These are phyloP conservation scores for Aspergillus sp. DNA, from an alignment of 2,329 filamentous ascomycete genomes.

Conservation along the genomic window DNA sequence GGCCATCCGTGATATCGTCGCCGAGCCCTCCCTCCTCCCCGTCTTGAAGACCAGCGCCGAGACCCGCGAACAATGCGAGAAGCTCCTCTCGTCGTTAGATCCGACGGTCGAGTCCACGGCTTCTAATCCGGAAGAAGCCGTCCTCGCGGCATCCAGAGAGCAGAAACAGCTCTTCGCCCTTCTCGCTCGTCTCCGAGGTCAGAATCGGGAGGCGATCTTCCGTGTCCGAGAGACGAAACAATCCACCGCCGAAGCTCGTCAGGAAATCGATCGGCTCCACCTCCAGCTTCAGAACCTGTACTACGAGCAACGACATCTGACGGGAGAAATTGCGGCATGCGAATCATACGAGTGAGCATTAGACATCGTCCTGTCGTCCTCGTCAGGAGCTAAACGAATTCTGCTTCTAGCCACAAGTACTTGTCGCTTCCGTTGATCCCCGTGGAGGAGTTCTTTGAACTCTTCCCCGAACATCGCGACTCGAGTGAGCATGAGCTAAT, in stretches of 20 bases:
- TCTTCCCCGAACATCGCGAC: constrained; percentile 71
- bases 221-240: constrained; percentile 81
- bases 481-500: constrained; percentile 78
- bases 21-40: constrained; percentile 62
- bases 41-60: constrained; percentile 71
- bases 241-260: constrained; percentile 78
- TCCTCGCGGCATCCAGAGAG: constrained; percentile 65
- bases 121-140: constrained; percentile 47
- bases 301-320: constrained; percentile 89
- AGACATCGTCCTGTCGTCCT: background rate
- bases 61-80: constrained; percentile 68
- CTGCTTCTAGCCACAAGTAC: constrained; percentile 66
- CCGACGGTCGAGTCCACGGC: constrained; percentile 42
- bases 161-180: constrained; percentile 79
- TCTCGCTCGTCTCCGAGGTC: constrained; percentile 73
- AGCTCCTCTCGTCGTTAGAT: constrained; percentile 56
- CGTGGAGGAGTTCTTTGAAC: constrained; percentile 72
- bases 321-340: constrained; percentile 85
- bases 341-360: constrained; percentile 80
- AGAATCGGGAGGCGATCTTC: constrained; percentile 79
- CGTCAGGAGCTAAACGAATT: background rate
- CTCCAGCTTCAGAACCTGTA: constrained; percentile 92
- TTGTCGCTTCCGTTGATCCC: constrained; percentile 80
- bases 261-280: constrained; percentile 88
- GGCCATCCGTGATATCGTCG: constrained; percentile 59